Evolutionary conservation across 1,284 basidiomycete species (phyloP).

Genomic region (Porodaedalea pini): DNA sequence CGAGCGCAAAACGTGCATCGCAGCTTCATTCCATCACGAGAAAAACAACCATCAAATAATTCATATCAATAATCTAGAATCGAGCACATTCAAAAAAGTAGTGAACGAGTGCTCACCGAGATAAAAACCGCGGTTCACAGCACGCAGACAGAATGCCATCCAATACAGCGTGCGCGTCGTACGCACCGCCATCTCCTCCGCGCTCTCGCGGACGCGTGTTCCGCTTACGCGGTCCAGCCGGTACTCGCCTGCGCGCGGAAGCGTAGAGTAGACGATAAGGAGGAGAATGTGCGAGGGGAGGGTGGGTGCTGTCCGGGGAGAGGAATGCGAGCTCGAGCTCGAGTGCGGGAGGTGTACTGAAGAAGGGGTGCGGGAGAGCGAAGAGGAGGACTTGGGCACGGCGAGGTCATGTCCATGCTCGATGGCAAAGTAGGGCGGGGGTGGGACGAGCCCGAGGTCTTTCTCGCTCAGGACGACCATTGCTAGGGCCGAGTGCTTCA

Average conservation of each 20-base stretch:
- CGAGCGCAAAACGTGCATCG: conserved; percentile 30
- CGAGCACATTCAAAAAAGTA: not conserved
- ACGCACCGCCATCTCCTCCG: conserved; percentile 6
- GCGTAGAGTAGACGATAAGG: conserved; percentile 28
- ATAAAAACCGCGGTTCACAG: conserved; percentile 27
- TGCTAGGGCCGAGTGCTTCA: too few relatives aligned
- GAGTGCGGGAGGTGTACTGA: not conserved
- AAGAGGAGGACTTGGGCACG: not conserved
- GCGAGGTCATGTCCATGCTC: not conserved
- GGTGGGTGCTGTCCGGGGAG: conserved; percentile 10
- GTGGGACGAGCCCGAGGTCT: conserved; percentile 6
- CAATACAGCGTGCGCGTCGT: conserved; percentile 26
- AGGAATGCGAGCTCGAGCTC: not conserved
- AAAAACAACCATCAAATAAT: not conserved
- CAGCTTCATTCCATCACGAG: conserved; percentile 22
- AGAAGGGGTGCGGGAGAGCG: not conserved
- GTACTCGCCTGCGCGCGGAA: conserved; percentile 21
- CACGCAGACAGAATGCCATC: conserved; percentile 28
- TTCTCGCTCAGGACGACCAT: conserved; percentile 16
- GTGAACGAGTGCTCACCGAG: conserved; percentile 23
- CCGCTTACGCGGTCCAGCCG: not conserved
- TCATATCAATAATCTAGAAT: not conserved
- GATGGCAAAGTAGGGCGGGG: conserved; percentile 13
- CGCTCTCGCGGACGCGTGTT: not conserved
- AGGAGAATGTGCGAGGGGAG: conserved; percentile 29